phyloP scores from a whole-genome alignment of 2,329 filamentous ascomycete species.

The Fusarium ambrosium region DNA sequence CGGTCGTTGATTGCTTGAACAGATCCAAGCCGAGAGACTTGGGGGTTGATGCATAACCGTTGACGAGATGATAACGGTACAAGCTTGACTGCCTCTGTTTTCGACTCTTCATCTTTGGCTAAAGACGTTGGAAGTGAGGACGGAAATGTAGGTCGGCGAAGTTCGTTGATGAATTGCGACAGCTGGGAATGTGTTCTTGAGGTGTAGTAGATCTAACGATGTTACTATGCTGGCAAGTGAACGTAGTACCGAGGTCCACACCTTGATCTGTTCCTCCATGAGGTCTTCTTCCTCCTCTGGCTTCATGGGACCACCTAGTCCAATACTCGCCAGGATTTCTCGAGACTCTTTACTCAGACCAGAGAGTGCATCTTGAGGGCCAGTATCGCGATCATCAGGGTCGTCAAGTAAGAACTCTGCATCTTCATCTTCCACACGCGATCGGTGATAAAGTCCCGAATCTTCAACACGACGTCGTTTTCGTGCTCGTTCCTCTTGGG shows the following conservation, averaged over 20 bases:
- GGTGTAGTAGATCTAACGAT: constrained; percentile 82
- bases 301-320: constrained; percentile 56
- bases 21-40: constrained; percentile 78
- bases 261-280: constrained; percentile 77
- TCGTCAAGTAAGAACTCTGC: constrained; percentile 82
- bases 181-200: constrained; percentile 94
- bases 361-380: constrained; percentile 57
- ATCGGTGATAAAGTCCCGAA: constrained; percentile 28
- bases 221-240: constrained; percentile 48
- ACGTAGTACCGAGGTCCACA: constrained; percentile 47
- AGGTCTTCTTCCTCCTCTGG: constrained; percentile 59
- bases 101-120: constrained; percentile 42
- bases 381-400: constrained; percentile 63
- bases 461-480: constrained; percentile 62
- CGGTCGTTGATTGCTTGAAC: constrained; percentile 91
- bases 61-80: constrained; percentile 88
- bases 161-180: constrained; percentile 86
- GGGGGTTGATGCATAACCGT: constrained; percentile 89
- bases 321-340: constrained; percentile 77
- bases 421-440: constrained; percentile 65
- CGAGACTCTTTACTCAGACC: constrained; percentile 81
- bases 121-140: constrained; percentile 71
- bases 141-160: constrained; percentile 83
- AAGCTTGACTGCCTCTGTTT: constrained; percentile 74
- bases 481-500: constrained; percentile 63